Evolutionary conservation across 1,139 yeast genomes (phyloP), one percentile per base, ranked within the genome.

Genomic region (Zygosaccharomyces pseudobailii): DNA sequence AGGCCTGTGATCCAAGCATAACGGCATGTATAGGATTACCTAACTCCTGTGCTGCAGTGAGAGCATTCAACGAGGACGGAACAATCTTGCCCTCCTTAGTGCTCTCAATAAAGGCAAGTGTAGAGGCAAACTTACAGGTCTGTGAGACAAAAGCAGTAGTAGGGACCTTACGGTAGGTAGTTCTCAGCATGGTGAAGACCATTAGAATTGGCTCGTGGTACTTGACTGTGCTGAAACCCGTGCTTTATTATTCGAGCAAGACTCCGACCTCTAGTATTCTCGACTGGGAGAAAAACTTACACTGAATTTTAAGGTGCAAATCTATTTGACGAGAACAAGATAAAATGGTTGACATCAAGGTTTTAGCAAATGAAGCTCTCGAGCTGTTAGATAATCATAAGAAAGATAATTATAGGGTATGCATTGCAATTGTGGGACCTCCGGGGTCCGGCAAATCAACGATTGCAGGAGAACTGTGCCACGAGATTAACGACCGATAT

Each of bases 401-500:
- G 8, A 45, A 47, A 6, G 52, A 70, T n/a, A 68, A 71, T 36
- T 69, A 70, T 47, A 65, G 88, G 47, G 63, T 80, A 1, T 53
- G 82, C 9, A 71, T 87, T 6, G 70, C 84, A 0, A 59, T 87
- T 17, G 82, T 83, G 4, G 95, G 95, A 0, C 74, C 82, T 0
- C 95, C 95, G 0, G 96, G 95, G 3, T 80, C 90, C 1, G 95
- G 96, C 0, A 87, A 87, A 61, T 76, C 89, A 2, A 85, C 95
- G 0, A 63, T 82, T 37, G 82, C 89, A 0, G 61, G 64, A 35
- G 53, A 61, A 9, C 70, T 80, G 2, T 72, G 73, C 32, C 61
- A 64, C n/a, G 55, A 57, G n/a, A 59, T 80, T 23, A 75, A 76
- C 54, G 34, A 46, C 6, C 45, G 52, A 34, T 63, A 41, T 34